Evolutionary conservation across 2,329 filamentous ascomycete species (phyloP), one percentile per base, ranked within the genome.

Genomic region (Ceratocystis alfenasii): DNA sequence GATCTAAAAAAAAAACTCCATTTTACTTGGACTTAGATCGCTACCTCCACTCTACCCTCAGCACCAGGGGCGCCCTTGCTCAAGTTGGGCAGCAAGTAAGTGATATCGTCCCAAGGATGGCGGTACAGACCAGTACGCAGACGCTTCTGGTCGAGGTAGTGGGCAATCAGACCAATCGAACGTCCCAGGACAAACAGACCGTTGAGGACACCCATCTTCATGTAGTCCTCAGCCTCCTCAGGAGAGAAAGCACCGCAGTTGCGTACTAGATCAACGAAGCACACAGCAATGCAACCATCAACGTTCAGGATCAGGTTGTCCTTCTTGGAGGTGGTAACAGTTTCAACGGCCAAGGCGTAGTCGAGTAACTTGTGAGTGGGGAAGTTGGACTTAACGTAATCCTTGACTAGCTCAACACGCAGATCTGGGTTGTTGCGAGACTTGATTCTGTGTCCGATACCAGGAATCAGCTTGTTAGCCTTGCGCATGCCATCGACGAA

Each of bases 281-380:
- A 96, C 76, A 99, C 94, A 71, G 94, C 94, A 74, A 99, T 89
- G 77, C 90, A 96, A 73, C 94, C 94, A 75, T 97, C 94, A 68
- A 99, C 94, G 83, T 99, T 99, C 74, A 99, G 87, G 73, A 99
- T 99, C 72, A 99, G 86, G 84, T 97, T 99, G 81, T 99, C 94
- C 85, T 99, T 99, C 89, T 99, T 99, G 70, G 91, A 96, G 63
- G 94, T 99, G 66, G 94, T 99, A 70, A 99, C 94, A 10, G 89
- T 89, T 85, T 99, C 94, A 71, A 99, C 94, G 60, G 94, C 94
- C 74, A 99, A 86, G 71, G 94, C 94, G 78, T 96, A 99, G 81
- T 99, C 94, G 76, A 99, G 90, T 75, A 97, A 87, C 85, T 97
- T 97, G 84, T 89, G 90, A 81, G 81, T 92, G 72, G 94, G 91